Evolutionary conservation across 805 yeast species (phyloP).

Genomic region (Danielia oregonensis): DNA sequence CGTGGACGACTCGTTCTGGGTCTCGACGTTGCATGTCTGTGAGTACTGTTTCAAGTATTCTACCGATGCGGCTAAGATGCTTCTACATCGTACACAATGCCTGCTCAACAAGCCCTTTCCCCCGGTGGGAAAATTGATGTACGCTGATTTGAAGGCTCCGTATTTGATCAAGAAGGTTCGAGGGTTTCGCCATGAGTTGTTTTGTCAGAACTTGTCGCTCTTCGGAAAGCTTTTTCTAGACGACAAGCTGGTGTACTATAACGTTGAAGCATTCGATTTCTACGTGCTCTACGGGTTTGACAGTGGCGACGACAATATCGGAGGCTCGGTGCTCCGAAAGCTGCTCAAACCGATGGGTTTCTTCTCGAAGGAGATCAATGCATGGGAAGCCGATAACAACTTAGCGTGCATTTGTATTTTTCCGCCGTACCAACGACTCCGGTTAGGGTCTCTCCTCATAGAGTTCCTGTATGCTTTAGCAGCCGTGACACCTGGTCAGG

Average conservation of each 20-base stretch:
- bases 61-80: constrained; percentile 40
- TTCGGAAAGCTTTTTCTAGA: constrained; percentile 87
- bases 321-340: constrained; percentile 3
- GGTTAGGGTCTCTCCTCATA: constrained; percentile 74
- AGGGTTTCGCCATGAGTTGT: constrained; percentile 61
- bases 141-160: constrained; percentile 49
- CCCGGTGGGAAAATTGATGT: constrained; percentile 64
- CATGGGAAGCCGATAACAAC: constrained; percentile 74
- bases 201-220: constrained; percentile 77
- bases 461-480: constrained; percentile 82
- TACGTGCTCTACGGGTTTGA: constrained; percentile 59
- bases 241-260: constrained; percentile 82
- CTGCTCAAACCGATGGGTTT: constrained; percentile 58
- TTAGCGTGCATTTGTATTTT: constrained; percentile 87
- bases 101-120: constrained; percentile 27
- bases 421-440: constrained; percentile 85
- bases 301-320: constrained; percentile 19
- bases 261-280: constrained; percentile 75
- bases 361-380: constrained; percentile 80
- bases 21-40: constrained; percentile 66
- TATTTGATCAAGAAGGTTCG: constrained; percentile 58
- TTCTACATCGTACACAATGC: constrained; percentile 50
- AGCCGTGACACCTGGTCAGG: constrained; percentile 46
- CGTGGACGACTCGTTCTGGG: constrained; percentile 40
- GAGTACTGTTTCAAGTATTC: constrained; percentile 83